Conservation (phyloP, 202 grass and related monocot species). For the Carex arenaria region DNA sequence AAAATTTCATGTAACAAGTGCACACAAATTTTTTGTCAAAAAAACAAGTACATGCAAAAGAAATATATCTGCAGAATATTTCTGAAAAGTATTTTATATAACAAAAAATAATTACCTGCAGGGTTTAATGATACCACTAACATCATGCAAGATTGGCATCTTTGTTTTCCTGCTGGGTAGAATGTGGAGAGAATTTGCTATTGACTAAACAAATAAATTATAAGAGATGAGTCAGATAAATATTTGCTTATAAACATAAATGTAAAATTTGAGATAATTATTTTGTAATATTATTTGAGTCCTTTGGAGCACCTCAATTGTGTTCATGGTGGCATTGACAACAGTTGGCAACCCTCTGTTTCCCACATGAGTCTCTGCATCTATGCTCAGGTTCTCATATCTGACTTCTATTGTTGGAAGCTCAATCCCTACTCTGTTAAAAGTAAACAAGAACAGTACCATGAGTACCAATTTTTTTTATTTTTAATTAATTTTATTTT, state of each 20-base stretch:
- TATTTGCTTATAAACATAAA: neutral
- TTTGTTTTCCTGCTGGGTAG: conserved; percentile 29
- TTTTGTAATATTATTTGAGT: neutral
- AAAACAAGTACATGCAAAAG: neutral
- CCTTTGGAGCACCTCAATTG: neutral
- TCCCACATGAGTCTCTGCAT: conserved; percentile 33
- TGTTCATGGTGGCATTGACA: conserved; percentile 30
- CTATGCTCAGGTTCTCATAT: conserved; percentile 27
- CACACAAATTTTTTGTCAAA: neutral
- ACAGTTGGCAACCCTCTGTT: conserved; percentile 32
- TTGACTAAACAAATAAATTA: neutral
- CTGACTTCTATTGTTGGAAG: conserved; percentile 40
- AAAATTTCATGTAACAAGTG: neutral
- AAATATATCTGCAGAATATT: neutral
- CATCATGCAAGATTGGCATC: conserved; percentile 29
- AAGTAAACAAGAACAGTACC: neutral
- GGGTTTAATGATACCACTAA: conserved; percentile 32
- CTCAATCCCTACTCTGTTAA: conserved; percentile 29
- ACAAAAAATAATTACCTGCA: conserved; percentile 16
- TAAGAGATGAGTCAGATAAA: neutral
- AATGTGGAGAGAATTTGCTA: conserved; percentile 27
- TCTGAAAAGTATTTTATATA: neutral
- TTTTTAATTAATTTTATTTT: neutral
- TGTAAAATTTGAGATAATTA: neutral
- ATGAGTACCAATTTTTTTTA: neutral